Conservation (phyloP, 75 land plant genomes). For the Cunninghamia lanceolata region DNA sequence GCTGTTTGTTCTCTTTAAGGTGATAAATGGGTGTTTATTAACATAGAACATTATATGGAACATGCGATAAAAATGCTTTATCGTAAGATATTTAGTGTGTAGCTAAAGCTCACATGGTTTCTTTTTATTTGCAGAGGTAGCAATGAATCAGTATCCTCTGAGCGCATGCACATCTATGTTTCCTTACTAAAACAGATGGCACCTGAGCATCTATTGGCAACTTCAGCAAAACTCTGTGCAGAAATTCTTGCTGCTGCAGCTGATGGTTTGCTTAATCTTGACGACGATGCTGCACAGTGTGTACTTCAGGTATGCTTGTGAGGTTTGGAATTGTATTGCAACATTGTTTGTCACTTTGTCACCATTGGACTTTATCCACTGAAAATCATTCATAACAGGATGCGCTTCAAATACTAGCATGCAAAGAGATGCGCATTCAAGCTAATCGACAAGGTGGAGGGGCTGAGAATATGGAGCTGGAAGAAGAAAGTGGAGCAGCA, state of each 20-base stretch:
- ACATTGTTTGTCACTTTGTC: background rate
- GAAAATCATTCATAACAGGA: constrained; percentile 49
- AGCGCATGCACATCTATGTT: constrained; percentile 83
- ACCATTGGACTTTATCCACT: background rate
- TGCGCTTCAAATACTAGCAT: constrained; percentile 66
- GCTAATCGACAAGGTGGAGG: constrained; percentile 36
- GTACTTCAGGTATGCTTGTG: constrained; percentile 74
- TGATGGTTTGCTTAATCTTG: constrained; percentile 76
- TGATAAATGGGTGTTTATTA: constrained; percentile 4
- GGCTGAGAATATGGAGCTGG: constrained; percentile 37
- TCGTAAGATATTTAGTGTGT: background rate
- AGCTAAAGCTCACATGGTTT: constrained; percentile 1
- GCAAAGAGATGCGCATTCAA: constrained; percentile 78
- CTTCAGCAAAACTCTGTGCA: constrained; percentile 94
- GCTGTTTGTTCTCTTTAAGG: constrained; percentile 67
- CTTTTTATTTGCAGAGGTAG: constrained; percentile 54
- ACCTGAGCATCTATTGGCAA: constrained; percentile 90
- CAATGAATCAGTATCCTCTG: constrained; percentile 41
- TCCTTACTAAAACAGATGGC: constrained; percentile 88
- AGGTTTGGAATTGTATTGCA: background rate
- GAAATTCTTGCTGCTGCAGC: constrained; percentile 89
- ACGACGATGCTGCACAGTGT: constrained; percentile 53
- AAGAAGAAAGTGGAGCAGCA: constrained; percentile 54
- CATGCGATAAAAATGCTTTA: background rate
- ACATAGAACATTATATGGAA: background rate